A percentile compares a stretch with the other conserved stretches of the same genome.
Evolutionary conservation across 2,329 filamentous ascomycete species (phyloP).

Genomic region (Sarocladium strictum): DNA sequence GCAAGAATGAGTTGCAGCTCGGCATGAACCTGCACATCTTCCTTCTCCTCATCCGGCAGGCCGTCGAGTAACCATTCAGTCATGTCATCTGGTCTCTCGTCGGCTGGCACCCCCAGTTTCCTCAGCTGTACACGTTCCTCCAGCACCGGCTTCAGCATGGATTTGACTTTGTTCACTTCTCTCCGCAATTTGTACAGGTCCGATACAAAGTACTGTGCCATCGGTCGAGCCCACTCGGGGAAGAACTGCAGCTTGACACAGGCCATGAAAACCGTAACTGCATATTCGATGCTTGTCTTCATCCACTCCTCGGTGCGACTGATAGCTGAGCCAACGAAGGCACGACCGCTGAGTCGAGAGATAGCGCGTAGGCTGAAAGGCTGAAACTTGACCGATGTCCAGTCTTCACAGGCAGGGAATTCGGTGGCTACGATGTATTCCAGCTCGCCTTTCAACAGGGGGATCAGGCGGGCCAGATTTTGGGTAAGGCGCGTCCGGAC

Average conservation of each 20-base stretch:
- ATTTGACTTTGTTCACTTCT: constrained; percentile 35
- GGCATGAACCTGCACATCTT: constrained; percentile 31
- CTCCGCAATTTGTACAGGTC: constrained; percentile 38
- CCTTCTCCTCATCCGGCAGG: constrained; percentile 23
- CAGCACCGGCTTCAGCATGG: constrained; percentile 39
- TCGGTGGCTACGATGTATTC: constrained; percentile 39
- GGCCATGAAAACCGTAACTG: constrained; percentile 41
- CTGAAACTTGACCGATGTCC: constrained; percentile 48
- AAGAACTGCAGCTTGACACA: constrained; percentile 46
- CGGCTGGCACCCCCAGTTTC: background rate
- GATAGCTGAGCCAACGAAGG: constrained; percentile 45
- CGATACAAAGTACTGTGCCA: constrained; percentile 39
- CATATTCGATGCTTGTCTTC: constrained; percentile 44
- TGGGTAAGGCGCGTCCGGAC: constrained; percentile 42
- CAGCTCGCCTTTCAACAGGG: constrained; percentile 40
- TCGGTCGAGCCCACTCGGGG: constrained; percentile 41
- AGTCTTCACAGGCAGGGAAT: constrained; percentile 46
- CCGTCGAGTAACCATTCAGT: constrained; percentile 37
- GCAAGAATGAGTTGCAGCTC: constrained; percentile 38
- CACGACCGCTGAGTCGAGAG: constrained; percentile 45
- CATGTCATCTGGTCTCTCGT: constrained; percentile 32
- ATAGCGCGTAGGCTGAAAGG: constrained; percentile 45
- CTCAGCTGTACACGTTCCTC: constrained; percentile 26
- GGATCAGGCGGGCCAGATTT: constrained; percentile 32
- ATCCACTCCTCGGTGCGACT: constrained; percentile 50